A percentile compares a stretch with the other conserved stretches of the same genome.
phyloP scores from a whole-genome alignment of 2,329 filamentous ascomycete species.

The Cordyceps farinosa region DNA sequence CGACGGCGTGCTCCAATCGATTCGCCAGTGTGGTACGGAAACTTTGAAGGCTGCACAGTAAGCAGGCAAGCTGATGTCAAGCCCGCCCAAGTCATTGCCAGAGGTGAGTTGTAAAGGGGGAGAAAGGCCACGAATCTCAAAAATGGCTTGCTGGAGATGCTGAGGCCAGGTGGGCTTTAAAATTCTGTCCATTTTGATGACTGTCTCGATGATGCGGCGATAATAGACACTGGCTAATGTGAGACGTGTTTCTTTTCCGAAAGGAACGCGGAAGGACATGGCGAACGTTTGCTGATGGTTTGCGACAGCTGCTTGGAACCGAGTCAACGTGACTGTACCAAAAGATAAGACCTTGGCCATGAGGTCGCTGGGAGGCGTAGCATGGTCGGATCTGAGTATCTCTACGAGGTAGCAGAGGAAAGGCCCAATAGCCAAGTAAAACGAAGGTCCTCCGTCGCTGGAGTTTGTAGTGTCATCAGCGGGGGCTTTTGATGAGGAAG shows the following conservation, averaged over 20 bases:
- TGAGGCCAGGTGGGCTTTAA: constrained; percentile 58
- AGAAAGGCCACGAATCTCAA: constrained; percentile 50
- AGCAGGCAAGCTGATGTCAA: constrained; percentile 52
- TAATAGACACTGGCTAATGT: constrained; percentile 54
- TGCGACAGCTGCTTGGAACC: constrained; percentile 48
- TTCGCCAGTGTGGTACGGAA: constrained; percentile 49
- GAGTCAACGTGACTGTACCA: constrained; percentile 50
- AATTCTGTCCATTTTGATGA: constrained; percentile 52
- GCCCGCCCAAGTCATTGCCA: constrained; percentile 52
- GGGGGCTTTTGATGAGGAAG: constrained; percentile 37
- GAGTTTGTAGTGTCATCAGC: constrained; percentile 44
- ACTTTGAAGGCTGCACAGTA: constrained; percentile 53
- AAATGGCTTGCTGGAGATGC: constrained; percentile 50
- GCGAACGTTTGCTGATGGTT: constrained; percentile 54
- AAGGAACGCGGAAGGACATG: constrained; percentile 48
- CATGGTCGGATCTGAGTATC: constrained; percentile 43
- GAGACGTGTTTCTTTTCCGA: constrained; percentile 42
- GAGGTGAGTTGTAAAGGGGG: constrained; percentile 52
- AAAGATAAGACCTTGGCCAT: constrained; percentile 47
- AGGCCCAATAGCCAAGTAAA: constrained; percentile 52
- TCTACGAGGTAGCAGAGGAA: constrained; percentile 52
- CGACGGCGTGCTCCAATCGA: constrained; percentile 39
- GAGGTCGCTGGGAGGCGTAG: constrained; percentile 43
- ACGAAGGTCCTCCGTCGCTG: constrained; percentile 47
- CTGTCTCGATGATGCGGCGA: constrained; percentile 50